Percentiles rank a stretch among this genome's conserved stretches.
These are phyloP conservation scores for Lepiota brunneoincarnata DNA, from an alignment of 768 basidiomycete species.

Conservation along the genomic window DNA sequence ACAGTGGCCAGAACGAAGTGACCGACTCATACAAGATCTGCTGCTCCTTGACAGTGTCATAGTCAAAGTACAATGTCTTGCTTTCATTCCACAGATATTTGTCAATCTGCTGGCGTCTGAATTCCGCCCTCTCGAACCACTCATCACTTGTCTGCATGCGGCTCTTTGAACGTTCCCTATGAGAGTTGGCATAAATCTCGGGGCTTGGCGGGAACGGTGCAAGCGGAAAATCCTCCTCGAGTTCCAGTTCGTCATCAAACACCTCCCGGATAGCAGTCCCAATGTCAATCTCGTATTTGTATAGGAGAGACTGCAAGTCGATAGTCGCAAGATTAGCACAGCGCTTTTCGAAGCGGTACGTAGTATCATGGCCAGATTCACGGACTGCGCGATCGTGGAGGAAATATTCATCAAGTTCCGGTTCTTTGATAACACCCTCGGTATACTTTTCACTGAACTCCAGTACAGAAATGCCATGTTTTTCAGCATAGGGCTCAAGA, in stretches of 20 bases:
- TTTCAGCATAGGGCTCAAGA: slow-evolving; percentile 90
- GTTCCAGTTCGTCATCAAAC: slow-evolving; percentile 87
- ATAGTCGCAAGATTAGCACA: slow-evolving; percentile 97
- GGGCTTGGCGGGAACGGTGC: slow-evolving; percentile 88
- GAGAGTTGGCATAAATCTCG: slow-evolving; percentile 62
- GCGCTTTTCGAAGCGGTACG: slow-evolving; percentile 96
- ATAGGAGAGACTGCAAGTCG: slow-evolving; percentile 91
- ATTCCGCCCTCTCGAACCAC: slow-evolving; percentile 91
- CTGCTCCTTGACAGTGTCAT: slow-evolving; percentile 87
- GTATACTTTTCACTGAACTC: slow-evolving; percentile 99
- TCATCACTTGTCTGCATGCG: slow-evolving; percentile 75
- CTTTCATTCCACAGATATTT: slow-evolving; percentile 97
- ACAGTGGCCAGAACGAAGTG: slow-evolving; percentile 94
- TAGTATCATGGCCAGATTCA: slow-evolving; percentile 95
- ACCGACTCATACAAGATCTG: slow-evolving; percentile 96
- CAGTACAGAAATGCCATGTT: slow-evolving; percentile 88
- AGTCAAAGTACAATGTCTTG: slow-evolving; percentile 93
- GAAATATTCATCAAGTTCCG: slow-evolving; percentile 94
- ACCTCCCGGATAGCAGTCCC: slow-evolving; percentile 96
- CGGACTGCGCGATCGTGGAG: slow-evolving; percentile 94
- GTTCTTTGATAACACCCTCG: slow-evolving; percentile 77
- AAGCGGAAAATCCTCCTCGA: slow-evolving; percentile 90
- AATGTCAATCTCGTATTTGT: slow-evolving; percentile 99
- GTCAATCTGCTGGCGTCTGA: slow-evolving; percentile 83
- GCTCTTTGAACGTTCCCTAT: slow-evolving; percentile 55